A percentile compares a stretch with the other conserved stretches of the same genome.
These are phyloP conservation scores for Euphorbia tirucalli DNA, from an alignment of 345 rosid species.

Conservation along the genomic window DNA sequence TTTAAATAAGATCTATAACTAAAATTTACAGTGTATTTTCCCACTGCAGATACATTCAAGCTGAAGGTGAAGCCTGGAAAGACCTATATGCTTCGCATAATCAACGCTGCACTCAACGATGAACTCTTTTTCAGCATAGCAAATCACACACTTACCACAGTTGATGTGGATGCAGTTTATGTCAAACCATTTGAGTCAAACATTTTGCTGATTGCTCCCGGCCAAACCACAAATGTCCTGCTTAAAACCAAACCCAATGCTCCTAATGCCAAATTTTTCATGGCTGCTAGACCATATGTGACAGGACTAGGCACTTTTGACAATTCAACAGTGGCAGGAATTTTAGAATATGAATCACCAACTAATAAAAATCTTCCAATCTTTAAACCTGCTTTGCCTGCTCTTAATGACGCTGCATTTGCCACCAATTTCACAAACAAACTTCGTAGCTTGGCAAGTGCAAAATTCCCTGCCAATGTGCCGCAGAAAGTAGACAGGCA, in stretches of 20 bases:
- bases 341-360: slow-evolving; percentile 21
- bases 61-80: slow-evolving; percentile 26
- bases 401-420: slow-evolving; percentile 25
- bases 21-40: background rate
- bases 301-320: slow-evolving; percentile 30
- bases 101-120: slow-evolving; percentile 30
- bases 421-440: slow-evolving; percentile 14
- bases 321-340: slow-evolving; percentile 26
- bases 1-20: background rate
- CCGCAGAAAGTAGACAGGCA: slow-evolving; percentile 16
- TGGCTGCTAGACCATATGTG: slow-evolving; percentile 25
- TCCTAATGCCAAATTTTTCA: slow-evolving; percentile 25
- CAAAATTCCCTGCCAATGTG: slow-evolving; percentile 27
- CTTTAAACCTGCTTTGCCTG: slow-evolving; percentile 13
- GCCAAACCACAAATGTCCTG: slow-evolving; percentile 27
- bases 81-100: slow-evolving; percentile 25
- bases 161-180: slow-evolving; percentile 27
- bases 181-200: slow-evolving; percentile 23
- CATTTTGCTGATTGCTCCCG: slow-evolving; percentile 17
- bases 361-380: slow-evolving; percentile 2
- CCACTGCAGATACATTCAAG: slow-evolving; percentile 26
- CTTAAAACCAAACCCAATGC: slow-evolving; percentile 23
- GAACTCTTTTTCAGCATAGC: slow-evolving; percentile 32
- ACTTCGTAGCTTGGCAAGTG: slow-evolving; percentile 21
- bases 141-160: slow-evolving; percentile 20